Evolutionary conservation across 257 asterid species (phyloP).

Genomic region (Solanum neorickii): DNA sequence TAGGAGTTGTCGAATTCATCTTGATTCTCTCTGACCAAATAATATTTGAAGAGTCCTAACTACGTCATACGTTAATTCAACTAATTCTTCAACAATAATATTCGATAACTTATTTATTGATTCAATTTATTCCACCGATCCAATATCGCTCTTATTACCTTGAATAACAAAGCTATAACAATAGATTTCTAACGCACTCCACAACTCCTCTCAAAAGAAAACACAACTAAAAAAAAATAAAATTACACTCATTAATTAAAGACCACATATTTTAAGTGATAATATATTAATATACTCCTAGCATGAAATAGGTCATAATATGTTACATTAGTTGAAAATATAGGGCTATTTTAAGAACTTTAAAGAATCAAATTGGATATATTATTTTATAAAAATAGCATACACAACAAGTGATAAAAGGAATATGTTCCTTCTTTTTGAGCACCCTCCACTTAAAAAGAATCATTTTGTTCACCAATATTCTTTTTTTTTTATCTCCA

Average conservation of each 20-base stretch:
- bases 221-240: neutral
- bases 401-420: constrained; percentile 17
- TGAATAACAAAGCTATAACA: too few relatives aligned
- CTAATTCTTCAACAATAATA: neutral
- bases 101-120: neutral
- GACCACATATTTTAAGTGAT: constrained; percentile 12
- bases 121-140: neutral
- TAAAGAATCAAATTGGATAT: constrained; percentile 21
- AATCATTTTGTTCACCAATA: constrained; percentile 29
- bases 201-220: too few relatives aligned
- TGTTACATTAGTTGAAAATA: constrained; percentile 25
- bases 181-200: too few relatives aligned
- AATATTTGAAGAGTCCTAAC: too few relatives aligned
- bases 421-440: constrained; percentile 54
- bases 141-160: rapidly evolving
- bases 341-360: neutral
- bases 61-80: too few relatives aligned
- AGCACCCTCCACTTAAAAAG: constrained; percentile 45
- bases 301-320: neutral
- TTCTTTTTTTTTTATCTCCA: constrained; percentile 32
- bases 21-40: too few relatives aligned
- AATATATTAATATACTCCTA: neutral
- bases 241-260: neutral
- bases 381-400: constrained; percentile 4
- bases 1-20: neutral